These are phyloP conservation scores for Coprinellus micaceus DNA, from an alignment of 768 basidiomycete genomes.

Conservation along the genomic window DNA sequence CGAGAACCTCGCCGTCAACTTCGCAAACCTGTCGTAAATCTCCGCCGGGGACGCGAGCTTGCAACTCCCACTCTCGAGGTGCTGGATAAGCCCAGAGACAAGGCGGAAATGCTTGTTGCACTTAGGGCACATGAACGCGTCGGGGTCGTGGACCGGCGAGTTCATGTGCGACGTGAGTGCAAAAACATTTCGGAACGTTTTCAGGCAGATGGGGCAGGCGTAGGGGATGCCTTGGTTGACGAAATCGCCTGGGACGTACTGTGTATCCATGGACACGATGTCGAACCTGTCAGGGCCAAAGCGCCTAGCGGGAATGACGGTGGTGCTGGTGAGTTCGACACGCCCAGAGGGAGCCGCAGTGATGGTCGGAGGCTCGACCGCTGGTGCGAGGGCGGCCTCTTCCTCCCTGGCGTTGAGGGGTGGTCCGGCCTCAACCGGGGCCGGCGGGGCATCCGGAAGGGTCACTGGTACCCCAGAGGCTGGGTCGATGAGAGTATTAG, in stretches of 20 bases:
- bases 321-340: too few species aligned
- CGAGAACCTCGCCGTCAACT: slow-evolving; percentile 8
- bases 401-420: slow-evolving; percentile 16
- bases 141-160: slow-evolving; percentile 56
- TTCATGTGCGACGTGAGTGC: slow-evolving; percentile 60
- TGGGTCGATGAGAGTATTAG: neutral
- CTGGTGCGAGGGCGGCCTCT: slow-evolving; percentile 13
- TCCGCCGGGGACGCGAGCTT: slow-evolving; percentile 45
- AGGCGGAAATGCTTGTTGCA: slow-evolving; percentile 45
- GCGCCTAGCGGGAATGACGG: too few species aligned
- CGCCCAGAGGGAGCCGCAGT: too few species aligned
- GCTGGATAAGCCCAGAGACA: slow-evolving; percentile 58
- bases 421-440: neutral
- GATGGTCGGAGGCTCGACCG: neutral
- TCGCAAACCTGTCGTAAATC: slow-evolving; percentile 26
- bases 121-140: slow-evolving; percentile 52
- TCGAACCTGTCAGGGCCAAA: too few species aligned
- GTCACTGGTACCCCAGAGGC: neutral
- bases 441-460: neutral
- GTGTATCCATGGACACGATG: too few species aligned
- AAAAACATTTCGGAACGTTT: slow-evolving; percentile 33
- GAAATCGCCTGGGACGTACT: slow-evolving; percentile 7
- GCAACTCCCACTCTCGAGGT: slow-evolving; percentile 63
- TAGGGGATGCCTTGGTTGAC: slow-evolving; percentile 26
- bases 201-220: slow-evolving; percentile 65